phyloP scores from a whole-genome alignment of 2,329 filamentous ascomycete species.

The Verticillium nonalfalfae region DNA sequence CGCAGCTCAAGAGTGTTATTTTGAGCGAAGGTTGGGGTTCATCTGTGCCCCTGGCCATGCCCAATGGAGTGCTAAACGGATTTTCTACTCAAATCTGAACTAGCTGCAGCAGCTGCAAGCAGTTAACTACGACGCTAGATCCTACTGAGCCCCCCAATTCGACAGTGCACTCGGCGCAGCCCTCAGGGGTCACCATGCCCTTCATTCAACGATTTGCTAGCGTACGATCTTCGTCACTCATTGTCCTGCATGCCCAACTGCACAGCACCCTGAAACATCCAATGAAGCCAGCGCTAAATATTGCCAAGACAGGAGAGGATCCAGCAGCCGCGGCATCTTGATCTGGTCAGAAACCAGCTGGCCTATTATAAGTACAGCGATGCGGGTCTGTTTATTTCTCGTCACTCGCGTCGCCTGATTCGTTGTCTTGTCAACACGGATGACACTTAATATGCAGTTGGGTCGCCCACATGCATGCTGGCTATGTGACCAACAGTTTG shows the following conservation, averaged over 20 bases:
- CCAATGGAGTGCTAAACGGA: background rate
- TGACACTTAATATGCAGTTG: background rate
- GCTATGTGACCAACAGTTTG: too few relatives aligned
- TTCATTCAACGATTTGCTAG: background rate
- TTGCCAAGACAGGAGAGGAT: background rate
- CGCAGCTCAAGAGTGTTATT: background rate
- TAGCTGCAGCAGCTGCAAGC: background rate
- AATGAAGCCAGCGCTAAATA: background rate
- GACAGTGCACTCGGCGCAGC: background rate
- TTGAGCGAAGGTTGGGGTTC: background rate
- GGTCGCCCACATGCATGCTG: background rate
- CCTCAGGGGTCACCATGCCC: background rate
- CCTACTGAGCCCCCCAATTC: background rate
- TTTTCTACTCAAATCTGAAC: background rate
- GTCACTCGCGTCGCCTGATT: background rate
- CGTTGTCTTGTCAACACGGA: background rate
- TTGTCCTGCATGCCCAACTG: background rate
- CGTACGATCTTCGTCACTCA: background rate
- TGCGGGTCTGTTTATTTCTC: background rate
- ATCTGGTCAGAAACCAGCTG: background rate
- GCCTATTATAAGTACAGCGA: background rate
- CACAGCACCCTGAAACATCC: background rate
- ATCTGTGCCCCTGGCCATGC: background rate
- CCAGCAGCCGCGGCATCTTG: too few relatives aligned
- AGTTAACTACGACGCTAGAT: background rate